Base-by-base conservation (phyloP, 148 eudicot genomes). In the Fagopyrum tataricum region DNA sequence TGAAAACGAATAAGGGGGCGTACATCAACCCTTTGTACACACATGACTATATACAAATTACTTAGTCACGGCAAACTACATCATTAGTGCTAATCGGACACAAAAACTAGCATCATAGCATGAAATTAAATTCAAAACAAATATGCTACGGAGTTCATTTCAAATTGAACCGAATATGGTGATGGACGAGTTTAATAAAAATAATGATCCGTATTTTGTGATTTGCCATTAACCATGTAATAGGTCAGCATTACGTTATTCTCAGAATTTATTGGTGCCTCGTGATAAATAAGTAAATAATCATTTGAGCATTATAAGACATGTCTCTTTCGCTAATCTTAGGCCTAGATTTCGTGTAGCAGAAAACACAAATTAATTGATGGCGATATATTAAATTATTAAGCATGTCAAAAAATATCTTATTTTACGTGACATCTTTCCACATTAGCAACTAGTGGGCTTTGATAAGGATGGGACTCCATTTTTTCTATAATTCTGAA, bases 221-320 rank as follows among this genome's bases (percentile, higher is more conserved):
- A n/a, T 20, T n/a, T 51, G 18, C 56, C 56, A 51, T 51, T 51
- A 51, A 51, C 56, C 39, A 9, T 59, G 66, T 59, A 21, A 23
- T 7, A 59, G 40, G 66, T 59, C 14, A 59, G 39, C 40, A 23
- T 59, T 59, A 59, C 37, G 11, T 59, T 24, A 55, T 55, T 55
- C 61, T 56, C 26, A 18, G 37, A 21, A 24, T 59, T 59, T 59
- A 15, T 59, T 23, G 14, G 66, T 21, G 11, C 18, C 21, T 52
- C 21, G 66, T 59, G 40, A 59, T 39, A 59, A 10, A 9, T 59
- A 59, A 59, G 39, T 64, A 64, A 31, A 31, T 31, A 64, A 64
- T 64, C n/a, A 64, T 64, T 64, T 64, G 69, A 64, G 43, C 69
- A 64, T 64, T 64, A 64, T 64, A 64, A 64, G 69, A 64, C 14